Percentiles rank a stretch among this genome's conserved stretches.
Conservation (phyloP, 768 basidiomycete genomes). For the Paxillus ammoniavirescens region DNA sequence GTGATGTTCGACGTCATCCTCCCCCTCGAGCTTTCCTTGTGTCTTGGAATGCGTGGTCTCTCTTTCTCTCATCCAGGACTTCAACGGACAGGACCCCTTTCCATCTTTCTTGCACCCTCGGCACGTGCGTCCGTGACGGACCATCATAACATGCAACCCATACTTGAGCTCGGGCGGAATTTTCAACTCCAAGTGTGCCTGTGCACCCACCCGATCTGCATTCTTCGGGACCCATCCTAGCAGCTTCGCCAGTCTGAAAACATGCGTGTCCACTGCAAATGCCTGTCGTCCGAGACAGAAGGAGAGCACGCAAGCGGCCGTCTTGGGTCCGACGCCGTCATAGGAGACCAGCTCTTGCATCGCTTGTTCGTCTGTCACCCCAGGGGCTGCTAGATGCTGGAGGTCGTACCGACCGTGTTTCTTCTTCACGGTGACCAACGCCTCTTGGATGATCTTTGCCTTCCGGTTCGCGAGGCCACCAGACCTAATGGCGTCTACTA, state of each 20-base stretch:
- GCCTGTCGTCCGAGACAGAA: slow-evolving; percentile 60
- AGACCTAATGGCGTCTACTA: slow-evolving; percentile 49
- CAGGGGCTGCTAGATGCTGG: slow-evolving; percentile 45
- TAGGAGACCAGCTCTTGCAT: slow-evolving; percentile 59
- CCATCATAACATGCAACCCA: slow-evolving; percentile 57
- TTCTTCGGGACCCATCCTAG: slow-evolving; percentile 40
- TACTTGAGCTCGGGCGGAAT: slow-evolving; percentile 55
- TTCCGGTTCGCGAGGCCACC: slow-evolving; percentile 64
- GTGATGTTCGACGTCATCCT: background rate
- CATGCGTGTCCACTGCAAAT: slow-evolving; percentile 66
- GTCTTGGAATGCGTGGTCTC: slow-evolving; percentile 14
- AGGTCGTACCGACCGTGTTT: slow-evolving; percentile 55
- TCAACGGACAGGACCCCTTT: slow-evolving; percentile 34
- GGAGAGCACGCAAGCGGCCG: slow-evolving; percentile 59
- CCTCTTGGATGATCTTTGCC: slow-evolving; percentile 50
- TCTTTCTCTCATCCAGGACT: slow-evolving; percentile 33
- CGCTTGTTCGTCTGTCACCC: slow-evolving; percentile 42
- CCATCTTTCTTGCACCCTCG: slow-evolving; percentile 48
- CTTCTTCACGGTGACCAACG: slow-evolving; percentile 41
- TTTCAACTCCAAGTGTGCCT: slow-evolving; percentile 54
- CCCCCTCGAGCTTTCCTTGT: slow-evolving; percentile 8
- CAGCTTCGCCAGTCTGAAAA: slow-evolving; percentile 52
- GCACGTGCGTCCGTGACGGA: slow-evolving; percentile 54
- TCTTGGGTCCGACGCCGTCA: slow-evolving; percentile 61
- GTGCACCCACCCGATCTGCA: slow-evolving; percentile 50